These are phyloP conservation scores for Backusella circina DNA, from an alignment of 192 early-diverging fungal species.

Conservation along the genomic window DNA sequence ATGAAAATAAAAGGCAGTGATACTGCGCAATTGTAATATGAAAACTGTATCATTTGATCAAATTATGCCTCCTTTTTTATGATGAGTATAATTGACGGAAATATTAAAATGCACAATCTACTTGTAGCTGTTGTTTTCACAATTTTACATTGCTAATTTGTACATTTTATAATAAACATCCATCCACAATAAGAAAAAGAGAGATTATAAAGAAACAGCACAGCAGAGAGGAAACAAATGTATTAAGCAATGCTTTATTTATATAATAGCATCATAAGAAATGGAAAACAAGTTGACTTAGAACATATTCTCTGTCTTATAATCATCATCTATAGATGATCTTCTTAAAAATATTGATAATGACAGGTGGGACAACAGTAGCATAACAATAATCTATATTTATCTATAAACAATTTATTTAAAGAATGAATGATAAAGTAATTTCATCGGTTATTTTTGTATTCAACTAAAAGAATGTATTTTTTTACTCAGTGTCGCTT, in stretches of 20 bases:
- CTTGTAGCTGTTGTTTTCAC: not conserved
- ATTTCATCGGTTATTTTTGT: not conserved
- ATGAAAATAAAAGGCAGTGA: not conserved
- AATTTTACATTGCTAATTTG: not conserved
- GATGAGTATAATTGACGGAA: not conserved
- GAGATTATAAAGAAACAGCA: not conserved
- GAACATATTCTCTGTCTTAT: not conserved
- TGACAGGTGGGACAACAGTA: not conserved
- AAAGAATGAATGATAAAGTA: not conserved
- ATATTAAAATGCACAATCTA: not conserved
- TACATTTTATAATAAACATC: not conserved
- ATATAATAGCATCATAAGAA: not conserved
- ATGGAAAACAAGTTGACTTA: not conserved
- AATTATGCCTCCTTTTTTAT: not conserved
- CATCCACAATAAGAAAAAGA: not conserved
- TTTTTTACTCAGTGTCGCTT: not conserved
- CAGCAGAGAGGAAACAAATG: not conserved
- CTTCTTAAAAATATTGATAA: not conserved
- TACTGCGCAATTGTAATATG: not conserved
- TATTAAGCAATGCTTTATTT: not conserved
- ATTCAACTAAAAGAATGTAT: not conserved
- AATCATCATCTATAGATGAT: not conserved
- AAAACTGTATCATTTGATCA: not conserved
- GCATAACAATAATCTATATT: not conserved
- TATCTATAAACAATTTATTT: not conserved